phyloP scores from a whole-genome alignment of 1,284 basidiomycete genomes.

The Cutaneotrichosporon curvatum region DNA sequence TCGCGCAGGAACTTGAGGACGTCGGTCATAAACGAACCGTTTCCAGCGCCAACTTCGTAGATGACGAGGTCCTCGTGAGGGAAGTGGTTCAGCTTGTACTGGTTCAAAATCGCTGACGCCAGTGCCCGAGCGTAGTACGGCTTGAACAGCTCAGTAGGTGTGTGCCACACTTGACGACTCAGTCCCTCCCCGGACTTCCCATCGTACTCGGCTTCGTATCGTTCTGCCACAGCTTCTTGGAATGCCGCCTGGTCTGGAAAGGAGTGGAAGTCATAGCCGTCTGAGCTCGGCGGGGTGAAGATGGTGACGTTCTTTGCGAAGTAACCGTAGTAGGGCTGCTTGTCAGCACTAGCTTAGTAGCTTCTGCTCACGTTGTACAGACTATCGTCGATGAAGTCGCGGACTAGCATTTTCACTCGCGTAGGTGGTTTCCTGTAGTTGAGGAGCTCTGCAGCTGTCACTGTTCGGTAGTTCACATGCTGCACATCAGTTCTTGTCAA shows the following conservation, averaged over 20 bases:
- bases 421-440: slow-evolving; percentile 60
- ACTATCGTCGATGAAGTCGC: slow-evolving; percentile 95
- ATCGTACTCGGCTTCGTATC: slow-evolving; percentile 54
- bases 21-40: slow-evolving; percentile 86
- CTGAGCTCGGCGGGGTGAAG: slow-evolving; percentile 57
- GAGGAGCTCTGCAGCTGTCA: slow-evolving; percentile 68
- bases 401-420: slow-evolving; percentile 83
- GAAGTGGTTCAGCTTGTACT: slow-evolving; percentile 89
- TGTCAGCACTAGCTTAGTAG: not conserved
- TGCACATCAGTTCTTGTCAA: slow-evolving; percentile 1
- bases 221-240: slow-evolving; percentile 66
- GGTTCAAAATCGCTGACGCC: slow-evolving; percentile 76
- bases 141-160: slow-evolving; percentile 97
- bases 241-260: slow-evolving; percentile 69
- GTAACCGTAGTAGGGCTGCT: slow-evolving; percentile 85
- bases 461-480: slow-evolving; percentile 51
- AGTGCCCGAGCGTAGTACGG: slow-evolving; percentile 91
- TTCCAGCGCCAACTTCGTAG: slow-evolving; percentile 96
- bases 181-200: slow-evolving; percentile 53
- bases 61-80: slow-evolving; percentile 92
- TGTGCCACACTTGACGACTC: slow-evolving; percentile 95
- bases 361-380: slow-evolving; percentile 65
- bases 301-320: slow-evolving; percentile 87
- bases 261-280: slow-evolving; percentile 60
- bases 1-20: slow-evolving; percentile 73